phyloP scores from a whole-genome alignment of 176 grass and related monocot genomes.

The Aegilops longissima region DNA sequence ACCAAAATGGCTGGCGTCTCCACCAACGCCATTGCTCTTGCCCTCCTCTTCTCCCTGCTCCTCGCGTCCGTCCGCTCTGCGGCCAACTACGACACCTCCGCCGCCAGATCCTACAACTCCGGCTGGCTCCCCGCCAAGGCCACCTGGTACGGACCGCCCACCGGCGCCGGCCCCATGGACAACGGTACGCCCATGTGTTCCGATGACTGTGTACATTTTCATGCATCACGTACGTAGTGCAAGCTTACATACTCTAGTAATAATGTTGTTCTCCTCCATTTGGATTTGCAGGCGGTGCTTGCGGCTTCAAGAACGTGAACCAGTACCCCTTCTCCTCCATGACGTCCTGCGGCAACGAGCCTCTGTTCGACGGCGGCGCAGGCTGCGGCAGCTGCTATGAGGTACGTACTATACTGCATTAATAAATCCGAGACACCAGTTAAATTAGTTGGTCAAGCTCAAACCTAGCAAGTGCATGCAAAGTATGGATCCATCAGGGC shows the following conservation, averaged over 20 bases:
- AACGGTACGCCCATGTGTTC: conserved; percentile 13
- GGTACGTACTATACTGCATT: too few relatives aligned
- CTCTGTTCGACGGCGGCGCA: too few relatives aligned
- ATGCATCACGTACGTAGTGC: neutral
- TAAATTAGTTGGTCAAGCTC: too few relatives aligned
- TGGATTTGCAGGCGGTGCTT: conserved; percentile 50
- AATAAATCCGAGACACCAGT: too few relatives aligned
- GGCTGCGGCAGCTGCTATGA: too few relatives aligned
- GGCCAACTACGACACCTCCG: neutral
- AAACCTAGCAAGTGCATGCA: too few relatives aligned
- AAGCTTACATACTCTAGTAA: neutral
- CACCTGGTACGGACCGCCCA: conserved; percentile 65
- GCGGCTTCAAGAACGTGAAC: conserved; percentile 57
- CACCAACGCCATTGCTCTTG: neutral
- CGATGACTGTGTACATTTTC: neutral
- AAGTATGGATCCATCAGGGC: too few relatives aligned
- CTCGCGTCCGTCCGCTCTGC: neutral
- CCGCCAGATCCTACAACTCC: neutral
- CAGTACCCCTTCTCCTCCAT: conserved; percentile 1
- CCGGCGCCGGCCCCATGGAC: conserved; percentile 51
- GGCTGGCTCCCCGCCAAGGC: conserved; percentile 45
- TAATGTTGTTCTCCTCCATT: neutral
- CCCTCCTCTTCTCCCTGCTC: conserved; percentile 21
- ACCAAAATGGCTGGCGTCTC: neutral
- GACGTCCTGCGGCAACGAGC: too few relatives aligned